Evolutionary conservation across 495 filamentous ascomycete species (phyloP).

Genomic region (Talaromyces stipitatus): DNA sequence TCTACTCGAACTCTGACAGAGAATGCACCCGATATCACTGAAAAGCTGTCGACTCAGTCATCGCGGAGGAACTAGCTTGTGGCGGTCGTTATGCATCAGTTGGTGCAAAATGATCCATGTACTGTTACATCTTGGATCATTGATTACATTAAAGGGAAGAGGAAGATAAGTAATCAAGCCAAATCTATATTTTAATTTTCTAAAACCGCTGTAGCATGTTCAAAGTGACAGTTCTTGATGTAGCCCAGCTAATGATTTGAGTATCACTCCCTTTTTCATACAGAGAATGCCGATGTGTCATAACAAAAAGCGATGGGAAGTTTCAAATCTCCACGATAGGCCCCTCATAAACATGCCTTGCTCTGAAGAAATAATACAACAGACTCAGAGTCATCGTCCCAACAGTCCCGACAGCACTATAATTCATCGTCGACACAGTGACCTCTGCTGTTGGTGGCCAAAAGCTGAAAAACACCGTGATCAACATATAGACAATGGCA

Average conservation of each 20-base stretch:
- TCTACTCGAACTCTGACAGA: no score
- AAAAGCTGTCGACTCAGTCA: no score
- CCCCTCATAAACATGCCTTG: conserved; percentile 33
- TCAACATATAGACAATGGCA: conserved; percentile 34
- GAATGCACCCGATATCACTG: no score
- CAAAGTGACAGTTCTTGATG: neutral
- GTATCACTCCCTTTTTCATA: neutral
- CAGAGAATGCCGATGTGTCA: neutral
- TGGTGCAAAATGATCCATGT: no score
- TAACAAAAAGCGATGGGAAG: neutral
- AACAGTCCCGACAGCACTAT: conserved; percentile 35
- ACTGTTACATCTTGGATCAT: no score
- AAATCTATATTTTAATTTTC: no score
- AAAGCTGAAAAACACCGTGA: conserved; percentile 44
- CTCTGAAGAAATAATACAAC: conserved; percentile 37
- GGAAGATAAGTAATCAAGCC: no score
- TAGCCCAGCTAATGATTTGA: neutral
- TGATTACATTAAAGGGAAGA: no score
- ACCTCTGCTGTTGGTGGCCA: conserved; percentile 33
- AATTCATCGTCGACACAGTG: conserved; percentile 34
- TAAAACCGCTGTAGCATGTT: neutral
- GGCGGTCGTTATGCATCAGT: no score
- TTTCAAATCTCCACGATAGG: conserved; percentile 33
- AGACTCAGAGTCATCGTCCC: conserved; percentile 34
- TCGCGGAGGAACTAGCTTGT: no score